Percentiles rank a stretch among this genome's conserved stretches.
Conservation (phyloP, 768 basidiomycete genomes). For the Lentinus brumalis region DNA sequence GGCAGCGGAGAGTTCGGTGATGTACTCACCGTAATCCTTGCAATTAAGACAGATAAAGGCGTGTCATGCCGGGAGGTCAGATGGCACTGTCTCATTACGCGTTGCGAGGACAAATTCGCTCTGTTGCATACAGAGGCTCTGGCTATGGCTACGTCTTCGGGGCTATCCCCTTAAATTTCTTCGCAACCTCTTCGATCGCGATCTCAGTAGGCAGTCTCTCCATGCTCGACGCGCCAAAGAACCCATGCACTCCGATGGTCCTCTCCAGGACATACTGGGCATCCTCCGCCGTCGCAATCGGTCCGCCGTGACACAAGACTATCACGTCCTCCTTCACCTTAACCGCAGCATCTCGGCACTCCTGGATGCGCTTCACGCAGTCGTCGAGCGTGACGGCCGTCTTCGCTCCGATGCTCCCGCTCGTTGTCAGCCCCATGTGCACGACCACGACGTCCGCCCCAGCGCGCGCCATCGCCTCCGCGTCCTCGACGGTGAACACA, state of each 20-base stretch:
- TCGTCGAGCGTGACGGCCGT: slow-evolving; percentile 23
- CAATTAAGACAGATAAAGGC: no score
- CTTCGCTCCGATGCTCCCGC: slow-evolving; percentile 22
- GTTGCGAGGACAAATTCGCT: no score
- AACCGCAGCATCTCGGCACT: slow-evolving; percentile 22
- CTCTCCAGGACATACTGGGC: slow-evolving; percentile 16
- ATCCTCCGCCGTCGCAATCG: slow-evolving; percentile 21
- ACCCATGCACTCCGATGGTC: slow-evolving; percentile 23
- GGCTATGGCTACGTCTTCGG: no score
- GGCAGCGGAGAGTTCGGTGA: no score
- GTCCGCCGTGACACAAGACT: slow-evolving; percentile 23
- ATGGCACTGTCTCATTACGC: no score
- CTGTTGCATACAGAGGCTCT: no score
- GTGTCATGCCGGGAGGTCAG: no score
- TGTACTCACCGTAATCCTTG: no score
- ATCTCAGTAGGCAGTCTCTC: slow-evolving; percentile 21
- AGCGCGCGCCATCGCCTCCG: slow-evolving; percentile 21
- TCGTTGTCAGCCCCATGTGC: slow-evolving; percentile 24
- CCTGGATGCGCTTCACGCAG: slow-evolving; percentile 20
- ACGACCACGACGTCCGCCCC: slow-evolving; percentile 24
- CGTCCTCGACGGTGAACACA: slow-evolving; percentile 18
- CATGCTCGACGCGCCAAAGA: slow-evolving; percentile 25
- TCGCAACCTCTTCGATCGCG: slow-evolving; percentile 21
- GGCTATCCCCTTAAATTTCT: slow-evolving; percentile 16
- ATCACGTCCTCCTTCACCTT: slow-evolving; percentile 18